Percentiles rank a stretch among this genome's conserved stretches.
phyloP scores from a whole-genome alignment of 805 yeast genomes.

The Ogataea glucozyma region DNA sequence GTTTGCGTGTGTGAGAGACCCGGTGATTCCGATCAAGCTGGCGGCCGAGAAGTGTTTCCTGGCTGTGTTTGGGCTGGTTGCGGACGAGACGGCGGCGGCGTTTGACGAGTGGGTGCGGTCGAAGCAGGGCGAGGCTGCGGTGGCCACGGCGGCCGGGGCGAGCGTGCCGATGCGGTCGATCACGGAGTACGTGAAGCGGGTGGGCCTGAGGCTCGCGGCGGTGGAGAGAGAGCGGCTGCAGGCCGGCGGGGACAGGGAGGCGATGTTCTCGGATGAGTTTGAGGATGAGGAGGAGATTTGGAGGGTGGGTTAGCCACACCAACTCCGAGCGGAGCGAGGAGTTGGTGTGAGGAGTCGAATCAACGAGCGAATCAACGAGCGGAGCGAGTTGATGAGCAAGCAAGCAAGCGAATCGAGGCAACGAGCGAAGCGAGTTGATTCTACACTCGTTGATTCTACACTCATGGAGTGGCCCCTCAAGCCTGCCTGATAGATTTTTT shows the following conservation, averaged over 20 bases:
- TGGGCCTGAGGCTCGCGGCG: conserved; percentile 79
- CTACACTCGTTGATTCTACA: background rate
- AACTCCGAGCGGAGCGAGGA: background rate
- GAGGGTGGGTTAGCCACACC: conserved; percentile 60
- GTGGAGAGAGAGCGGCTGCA: conserved; percentile 86
- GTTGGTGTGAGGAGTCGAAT: background rate
- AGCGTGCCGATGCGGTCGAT: conserved; percentile 67
- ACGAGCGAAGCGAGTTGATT: background rate
- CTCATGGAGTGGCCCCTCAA: background rate
- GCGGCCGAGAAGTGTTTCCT: conserved; percentile 92
- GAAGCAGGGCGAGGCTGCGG: conserved; percentile 38
- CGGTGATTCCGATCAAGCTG: conserved; percentile 85
- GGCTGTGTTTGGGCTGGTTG: conserved; percentile 69
- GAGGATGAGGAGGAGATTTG: conserved; percentile 89
- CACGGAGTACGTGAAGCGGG: conserved; percentile 87
- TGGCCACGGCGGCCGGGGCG: conserved; percentile 46
- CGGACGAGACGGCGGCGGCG: conserved; percentile 52
- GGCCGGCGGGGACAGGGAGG: conserved; percentile 88
- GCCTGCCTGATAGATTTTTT: background rate
- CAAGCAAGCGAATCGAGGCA: background rate
- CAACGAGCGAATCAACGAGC: background rate
- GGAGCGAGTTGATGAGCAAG: conserved; percentile 1
- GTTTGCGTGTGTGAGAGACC: conserved; percentile 81
- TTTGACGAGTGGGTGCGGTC: conserved; percentile 67
- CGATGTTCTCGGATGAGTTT: conserved; percentile 77